Evolutionary conservation across 768 basidiomycete genomes (phyloP), one percentile per base, ranked within the genome.

Genomic region (Amanita subjunquillea): DNA sequence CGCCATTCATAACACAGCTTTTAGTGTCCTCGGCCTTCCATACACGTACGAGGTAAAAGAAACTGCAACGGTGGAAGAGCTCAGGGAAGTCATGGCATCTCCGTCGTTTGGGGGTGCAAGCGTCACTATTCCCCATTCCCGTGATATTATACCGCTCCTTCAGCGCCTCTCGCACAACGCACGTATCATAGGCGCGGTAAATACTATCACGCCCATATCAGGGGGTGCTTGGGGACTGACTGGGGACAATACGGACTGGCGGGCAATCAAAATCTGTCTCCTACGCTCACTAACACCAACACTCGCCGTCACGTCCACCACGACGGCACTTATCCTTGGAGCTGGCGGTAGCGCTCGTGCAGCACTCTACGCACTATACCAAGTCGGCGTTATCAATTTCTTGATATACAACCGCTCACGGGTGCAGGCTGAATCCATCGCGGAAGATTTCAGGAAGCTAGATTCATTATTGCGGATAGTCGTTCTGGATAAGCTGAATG

Each of bases 211-310:
- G 13, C 74, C 78, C 0, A 61, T 60, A 2, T 61, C 62, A 12
- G 74, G 74, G 2, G 61, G 65, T 6, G 57, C 62, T 6, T 63
- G 64, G 3, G 62, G 67, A 13, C 70, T 87, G n/a, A 69, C 69
- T 32, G 88, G 88, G 0, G 85, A 90, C 61, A 91, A 90, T 63
- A 89, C 88, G 0, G 88, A 90, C 58, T 91, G 87, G 78, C 68
- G 80, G 47, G 87, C 84, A 0, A 87, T 91, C 58, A 71, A 71
- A 15, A 71, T 78, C n/a, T 72, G 68, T 55, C 67, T 74, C n/a
- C 54, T 60, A 15, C 62, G 59, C 7, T 62, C 65, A 3, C 63
- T 68, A 29, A 67, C 70, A 8, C 64, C 70, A 9, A 65, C 66
- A 13, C 55, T 64, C 52, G 54, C 61, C 53, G 36, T 67, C 62